phyloP scores from a whole-genome alignment of 176 grass and related monocot species.

The Themeda triandra region DNA sequence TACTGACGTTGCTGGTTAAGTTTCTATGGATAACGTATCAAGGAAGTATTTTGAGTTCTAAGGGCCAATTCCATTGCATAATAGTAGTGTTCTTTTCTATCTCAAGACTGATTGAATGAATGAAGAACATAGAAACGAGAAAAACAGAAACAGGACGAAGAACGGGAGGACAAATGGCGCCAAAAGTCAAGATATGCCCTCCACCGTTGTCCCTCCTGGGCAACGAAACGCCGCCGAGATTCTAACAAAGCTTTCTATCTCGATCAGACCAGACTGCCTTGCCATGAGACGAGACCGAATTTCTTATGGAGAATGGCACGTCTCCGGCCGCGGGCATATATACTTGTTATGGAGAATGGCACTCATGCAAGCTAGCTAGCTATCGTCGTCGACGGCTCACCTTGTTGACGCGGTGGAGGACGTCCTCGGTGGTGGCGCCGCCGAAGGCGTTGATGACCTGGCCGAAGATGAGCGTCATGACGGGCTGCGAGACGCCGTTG shows the following conservation, averaged over 20 bases:
- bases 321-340: no score
- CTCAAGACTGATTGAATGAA: no score
- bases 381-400: background rate
- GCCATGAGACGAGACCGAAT: background rate
- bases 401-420: constrained; percentile 51
- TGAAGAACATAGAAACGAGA: background rate
- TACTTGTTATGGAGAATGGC: background rate
- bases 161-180: background rate
- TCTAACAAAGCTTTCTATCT: background rate
- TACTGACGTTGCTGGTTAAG: background rate
- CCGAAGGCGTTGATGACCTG: constrained; percentile 59
- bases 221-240: background rate
- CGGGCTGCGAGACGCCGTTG: constrained; percentile 62
- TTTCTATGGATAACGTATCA: background rate
- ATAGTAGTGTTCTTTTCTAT: no score
- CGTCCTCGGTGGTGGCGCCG: constrained; percentile 8
- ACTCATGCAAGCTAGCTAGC: background rate
- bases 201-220: background rate
- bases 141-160: background rate
- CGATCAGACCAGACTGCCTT: background rate
- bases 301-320: background rate
- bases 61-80: background rate
- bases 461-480: constrained; percentile 63
- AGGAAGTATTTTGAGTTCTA: background rate
- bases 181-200: constrained; percentile 13